Evolutionary conservation across 768 basidiomycete genomes (phyloP), one percentile per base, ranked within the genome.

Genomic region (Chalciporus chontae): DNA sequence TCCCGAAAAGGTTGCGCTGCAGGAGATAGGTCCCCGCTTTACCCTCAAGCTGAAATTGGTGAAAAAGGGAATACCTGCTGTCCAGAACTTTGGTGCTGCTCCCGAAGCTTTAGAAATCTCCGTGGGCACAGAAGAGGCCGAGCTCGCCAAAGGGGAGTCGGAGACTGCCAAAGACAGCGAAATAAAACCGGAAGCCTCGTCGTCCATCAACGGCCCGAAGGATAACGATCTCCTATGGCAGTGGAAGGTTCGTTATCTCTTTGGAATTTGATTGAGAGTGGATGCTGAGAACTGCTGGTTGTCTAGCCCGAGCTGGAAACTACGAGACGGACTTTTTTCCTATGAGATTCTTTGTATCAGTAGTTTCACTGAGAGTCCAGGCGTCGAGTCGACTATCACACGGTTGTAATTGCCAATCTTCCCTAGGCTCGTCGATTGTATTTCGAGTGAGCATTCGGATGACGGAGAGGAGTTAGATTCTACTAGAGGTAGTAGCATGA

Each of bases 11-110:
- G 94, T 95, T 8, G 82, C 87, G 7, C 70, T 99, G 26, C 96
- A 99, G 65, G 96, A 99, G 69, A 99, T 99, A 55, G 96, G 96
- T 2, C 96, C 96, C 7, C 83, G 95, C 27, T 96, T 99, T 64
- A 98, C 96, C 0, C 77, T 98, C 10, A 98, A 98, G 70, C 74
- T 99, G 48, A 77, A 86, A 34, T 96, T 86, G 77, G 69, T 99
- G 50, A 84, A 87, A 64, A 93, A 88, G 59, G 94, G 92, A 9
- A 73, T 94, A 18, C 94, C 94, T 1, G 84, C 87, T 5, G 90
- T 94, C 23, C 77, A 77, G 54, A 76, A 79, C 56, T 75, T 83
- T 61, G 84, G 86, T 23, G 80, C 85, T 54, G 73, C 76, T n/a
- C 74, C 82, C 1, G 72, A 76, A 54, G 71, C 79, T 19, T 61